Base-by-base conservation (phyloP, 2,329 filamentous ascomycete species). In the Aureobasidium sp. region DNA sequence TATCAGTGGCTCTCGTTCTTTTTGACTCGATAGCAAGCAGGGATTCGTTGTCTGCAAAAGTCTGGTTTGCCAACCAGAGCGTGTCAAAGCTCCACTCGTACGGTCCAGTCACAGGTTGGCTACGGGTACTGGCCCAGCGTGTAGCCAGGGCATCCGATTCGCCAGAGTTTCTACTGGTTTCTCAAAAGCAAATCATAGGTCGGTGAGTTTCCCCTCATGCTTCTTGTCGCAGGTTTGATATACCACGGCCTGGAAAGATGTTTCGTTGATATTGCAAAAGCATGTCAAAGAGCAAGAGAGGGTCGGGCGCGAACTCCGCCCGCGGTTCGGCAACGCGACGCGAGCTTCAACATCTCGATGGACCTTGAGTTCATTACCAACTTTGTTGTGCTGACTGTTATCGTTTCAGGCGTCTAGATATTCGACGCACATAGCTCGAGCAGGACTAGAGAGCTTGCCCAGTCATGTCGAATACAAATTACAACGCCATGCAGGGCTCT, bases 401-500 rank as follows among this genome's bases (percentile, higher is more conserved):
- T 44, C 11, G 31, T 20, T 36, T 51, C 25, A 11, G 29, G 34
- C n/a, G 22, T 34, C 12, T 42, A 60, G 57, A 51, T 22, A 31
- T 12, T 9, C 44, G 31, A 31, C 57, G 25, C 45, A 45, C 36
- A 22, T 58, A 42, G 45, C 44, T 42, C 20, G 36, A 41, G 39
- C 25, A 36, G 20, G n/a, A n/a, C 27, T 36, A 25, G 2, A 31
- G n/a, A 60, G 45, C 36, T 47, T 34, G 12, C 12, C 14, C 15
- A 31, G 22, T 45, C 57, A 60, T 60, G 57, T 60, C 57, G 45
- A 51, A 60, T 9, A 22, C 57, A 36, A 51, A 41, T 37, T 73
- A 72, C 66, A 66, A 63, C 64, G 64, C 64, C 15, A 65, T 70
- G 62, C 70, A 68, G 64, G 66, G 67, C 44, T 65, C 64, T 37